These are phyloP conservation scores for Seiridium cupressi DNA, from an alignment of 2,329 filamentous ascomycete species.

Conservation along the genomic window DNA sequence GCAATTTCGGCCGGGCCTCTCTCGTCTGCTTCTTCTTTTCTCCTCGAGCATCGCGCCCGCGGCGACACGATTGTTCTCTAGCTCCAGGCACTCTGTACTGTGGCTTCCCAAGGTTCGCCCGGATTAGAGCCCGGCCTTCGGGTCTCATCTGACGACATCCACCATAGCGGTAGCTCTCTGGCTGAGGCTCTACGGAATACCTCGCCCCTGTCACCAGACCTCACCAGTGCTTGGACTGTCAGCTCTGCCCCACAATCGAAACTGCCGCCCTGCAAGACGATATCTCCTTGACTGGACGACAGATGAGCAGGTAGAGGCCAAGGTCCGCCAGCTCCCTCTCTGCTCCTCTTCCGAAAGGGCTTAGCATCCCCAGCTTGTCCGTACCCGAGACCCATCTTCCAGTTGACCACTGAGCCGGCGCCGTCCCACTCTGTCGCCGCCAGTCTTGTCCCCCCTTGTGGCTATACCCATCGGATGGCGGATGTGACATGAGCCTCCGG, in stretches of 20 bases:
- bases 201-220: background rate
- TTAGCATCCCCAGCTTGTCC: slow-evolving; percentile 23
- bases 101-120: background rate
- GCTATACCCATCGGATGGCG: slow-evolving; percentile 27
- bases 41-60: slow-evolving; percentile 11
- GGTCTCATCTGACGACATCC: background rate
- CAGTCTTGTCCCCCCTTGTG: slow-evolving; percentile 21
- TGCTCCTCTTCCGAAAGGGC: slow-evolving; percentile 25
- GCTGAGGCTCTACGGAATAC: background rate
- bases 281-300: background rate
- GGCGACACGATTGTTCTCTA: slow-evolving; percentile 18
- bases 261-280: slow-evolving; percentile 16
- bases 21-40: slow-evolving; percentile 13
- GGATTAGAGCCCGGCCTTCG: background rate
- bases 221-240: background rate
- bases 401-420: slow-evolving; percentile 24
- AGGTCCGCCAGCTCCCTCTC: background rate
- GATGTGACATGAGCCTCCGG: slow-evolving; percentile 27
- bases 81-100: background rate
- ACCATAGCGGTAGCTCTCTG: background rate
- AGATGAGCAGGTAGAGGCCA: background rate
- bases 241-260: slow-evolving; percentile 11
- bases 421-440: slow-evolving; percentile 24
- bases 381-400: slow-evolving; percentile 28
- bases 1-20: slow-evolving; percentile 15